These are phyloP conservation scores for Daldinia grandis DNA, from an alignment of 495 filamentous ascomycete genomes.

Conservation along the genomic window DNA sequence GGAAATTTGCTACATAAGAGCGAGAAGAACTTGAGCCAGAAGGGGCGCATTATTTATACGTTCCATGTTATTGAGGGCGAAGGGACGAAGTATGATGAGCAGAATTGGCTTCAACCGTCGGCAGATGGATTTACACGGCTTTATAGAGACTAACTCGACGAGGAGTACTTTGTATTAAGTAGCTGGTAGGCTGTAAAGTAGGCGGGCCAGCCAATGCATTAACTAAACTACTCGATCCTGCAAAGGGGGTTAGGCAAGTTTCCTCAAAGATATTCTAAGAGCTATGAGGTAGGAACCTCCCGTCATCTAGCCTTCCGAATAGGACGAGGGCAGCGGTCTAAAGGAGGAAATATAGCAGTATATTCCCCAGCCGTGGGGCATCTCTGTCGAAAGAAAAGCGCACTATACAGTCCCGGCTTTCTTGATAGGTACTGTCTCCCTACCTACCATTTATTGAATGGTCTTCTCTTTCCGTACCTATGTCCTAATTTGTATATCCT, in stretches of 20 bases:
- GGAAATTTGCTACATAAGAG: constrained; percentile 97
- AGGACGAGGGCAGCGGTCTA: too few relatives aligned
- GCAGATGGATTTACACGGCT: constrained; percentile 77
- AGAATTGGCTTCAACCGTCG: constrained; percentile 93
- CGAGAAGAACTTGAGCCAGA: constrained; percentile 83
- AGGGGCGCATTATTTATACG: constrained; percentile 94
- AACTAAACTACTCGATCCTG: background rate
- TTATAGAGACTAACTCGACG: constrained; percentile 45
- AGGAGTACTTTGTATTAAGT: background rate
- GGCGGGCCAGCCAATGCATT: background rate
- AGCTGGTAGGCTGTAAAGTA: background rate
- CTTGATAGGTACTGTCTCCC: too few relatives aligned
- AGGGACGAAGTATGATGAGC: constrained; percentile 75
- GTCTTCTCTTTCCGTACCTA: too few relatives aligned
- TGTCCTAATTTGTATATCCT: too few relatives aligned
- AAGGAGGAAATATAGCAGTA: too few relatives aligned
- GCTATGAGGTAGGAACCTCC: too few relatives aligned
- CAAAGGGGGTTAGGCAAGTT: background rate
- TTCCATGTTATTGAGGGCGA: constrained; percentile 96
- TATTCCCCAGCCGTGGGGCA: too few relatives aligned
- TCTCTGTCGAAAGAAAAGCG: too few relatives aligned
- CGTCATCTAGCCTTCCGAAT: too few relatives aligned
- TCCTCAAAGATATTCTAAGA: too few relatives aligned
- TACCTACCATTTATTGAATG: too few relatives aligned
- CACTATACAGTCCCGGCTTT: too few relatives aligned